A percentile compares a stretch with the other conserved stretches of the same genome.
phyloP scores from a whole-genome alignment of 768 basidiomycete genomes.

The Vararia minispora region DNA sequence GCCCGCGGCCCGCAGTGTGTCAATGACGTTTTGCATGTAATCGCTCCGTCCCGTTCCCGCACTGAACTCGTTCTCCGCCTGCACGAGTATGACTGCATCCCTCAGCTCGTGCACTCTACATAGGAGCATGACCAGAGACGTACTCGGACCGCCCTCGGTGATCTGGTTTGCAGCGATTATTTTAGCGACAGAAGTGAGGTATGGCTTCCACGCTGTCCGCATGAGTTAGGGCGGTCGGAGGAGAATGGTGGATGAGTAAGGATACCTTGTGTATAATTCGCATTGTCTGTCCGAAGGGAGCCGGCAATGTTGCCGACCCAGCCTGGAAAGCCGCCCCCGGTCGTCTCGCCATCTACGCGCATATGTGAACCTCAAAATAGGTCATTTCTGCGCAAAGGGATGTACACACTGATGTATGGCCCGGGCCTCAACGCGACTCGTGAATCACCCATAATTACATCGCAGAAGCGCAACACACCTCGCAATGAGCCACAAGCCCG shows the following conservation, averaged over 20 bases:
- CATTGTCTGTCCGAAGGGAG: constrained; percentile 36
- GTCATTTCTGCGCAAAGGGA: no score
- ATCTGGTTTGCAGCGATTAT: constrained; percentile 46
- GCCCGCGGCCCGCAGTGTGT: constrained; percentile 33
- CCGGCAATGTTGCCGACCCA: constrained; percentile 47
- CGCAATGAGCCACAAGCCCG: constrained; percentile 47
- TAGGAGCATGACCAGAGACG: constrained; percentile 19
- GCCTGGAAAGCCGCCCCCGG: constrained; percentile 47
- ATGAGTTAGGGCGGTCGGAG: no score
- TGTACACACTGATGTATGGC: constrained; percentile 37
- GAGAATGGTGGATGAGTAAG: no score
- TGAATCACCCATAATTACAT: not conserved
- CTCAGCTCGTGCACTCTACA: no score
- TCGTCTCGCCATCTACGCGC: constrained; percentile 32
- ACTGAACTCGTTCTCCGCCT: constrained; percentile 49
- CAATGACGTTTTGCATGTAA: constrained; percentile 40
- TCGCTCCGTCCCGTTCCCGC: constrained; percentile 29
- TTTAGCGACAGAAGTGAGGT: constrained; percentile 37
- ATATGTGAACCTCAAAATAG: no score
- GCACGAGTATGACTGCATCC: constrained; percentile 32
- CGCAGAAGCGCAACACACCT: constrained; percentile 22
- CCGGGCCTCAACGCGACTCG: constrained; percentile 28
- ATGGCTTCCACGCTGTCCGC: constrained; percentile 46
- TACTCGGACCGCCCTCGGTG: constrained; percentile 48
- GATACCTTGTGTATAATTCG: constrained; percentile 33